phyloP scores from a whole-genome alignment of 2,329 filamentous ascomycete species.

The Fusarium palustre region DNA sequence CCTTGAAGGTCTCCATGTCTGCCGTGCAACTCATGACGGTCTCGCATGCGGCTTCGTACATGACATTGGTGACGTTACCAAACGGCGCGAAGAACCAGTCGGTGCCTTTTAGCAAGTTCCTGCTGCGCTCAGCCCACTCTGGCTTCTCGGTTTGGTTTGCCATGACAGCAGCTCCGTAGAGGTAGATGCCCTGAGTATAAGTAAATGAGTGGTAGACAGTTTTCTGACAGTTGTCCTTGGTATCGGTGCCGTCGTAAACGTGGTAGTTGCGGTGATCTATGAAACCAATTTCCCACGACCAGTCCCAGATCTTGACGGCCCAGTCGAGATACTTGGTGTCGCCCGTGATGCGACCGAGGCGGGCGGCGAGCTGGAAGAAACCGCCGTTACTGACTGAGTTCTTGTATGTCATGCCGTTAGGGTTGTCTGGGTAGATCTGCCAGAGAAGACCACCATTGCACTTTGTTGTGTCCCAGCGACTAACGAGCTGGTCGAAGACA shows the following conservation, averaged over 20 bases:
- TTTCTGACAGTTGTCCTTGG: constrained; percentile 64
- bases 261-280: constrained; percentile 63
- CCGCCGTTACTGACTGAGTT: constrained; percentile 84
- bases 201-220: constrained; percentile 70
- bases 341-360: constrained; percentile 76
- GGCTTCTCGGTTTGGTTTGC: constrained; percentile 68
- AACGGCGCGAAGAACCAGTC: constrained; percentile 66
- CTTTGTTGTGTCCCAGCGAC: constrained; percentile 74
- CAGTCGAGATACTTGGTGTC: constrained; percentile 74
- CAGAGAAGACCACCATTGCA: constrained; percentile 81
- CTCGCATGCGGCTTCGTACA: constrained; percentile 77
- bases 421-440: constrained; percentile 83
- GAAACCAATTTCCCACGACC: constrained; percentile 68
- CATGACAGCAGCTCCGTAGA: constrained; percentile 73
- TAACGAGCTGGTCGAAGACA: constrained; percentile 77
- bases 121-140: constrained; percentile 66
- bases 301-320: constrained; percentile 75
- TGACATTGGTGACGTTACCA: constrained; percentile 66
- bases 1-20: constrained; percentile 77
- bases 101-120: constrained; percentile 64
- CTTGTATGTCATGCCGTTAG: constrained; percentile 83
- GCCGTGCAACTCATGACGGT: constrained; percentile 65
- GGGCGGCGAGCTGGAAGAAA: constrained; percentile 84
- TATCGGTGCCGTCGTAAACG: constrained; percentile 73
- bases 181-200: constrained; percentile 73